phyloP scores from a whole-genome alignment of 2,329 filamentous ascomycete species.

The Pseudocercospora fijiensis region DNA sequence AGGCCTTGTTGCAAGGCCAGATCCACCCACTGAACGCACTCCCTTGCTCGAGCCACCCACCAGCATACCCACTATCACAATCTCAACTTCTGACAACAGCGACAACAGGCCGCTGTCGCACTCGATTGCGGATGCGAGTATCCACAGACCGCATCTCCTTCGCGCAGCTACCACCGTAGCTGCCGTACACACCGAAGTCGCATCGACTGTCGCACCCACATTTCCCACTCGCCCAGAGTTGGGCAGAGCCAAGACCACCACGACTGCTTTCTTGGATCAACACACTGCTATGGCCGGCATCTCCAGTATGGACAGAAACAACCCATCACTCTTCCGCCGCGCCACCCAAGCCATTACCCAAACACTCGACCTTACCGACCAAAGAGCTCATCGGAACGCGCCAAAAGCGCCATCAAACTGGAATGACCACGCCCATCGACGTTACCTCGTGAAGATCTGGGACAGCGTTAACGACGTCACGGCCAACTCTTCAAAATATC shows the following conservation, averaged over 20 bases:
- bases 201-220: constrained; percentile 2
- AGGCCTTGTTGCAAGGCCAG: background rate
- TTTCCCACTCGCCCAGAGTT: background rate
- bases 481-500: constrained; percentile 18
- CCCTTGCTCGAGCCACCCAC: background rate
- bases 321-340: constrained; percentile 26
- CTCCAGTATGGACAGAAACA: constrained; percentile 7
- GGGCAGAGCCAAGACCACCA: constrained; percentile 4
- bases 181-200: background rate
- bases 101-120: constrained; percentile 22
- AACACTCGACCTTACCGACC: constrained; percentile 27
- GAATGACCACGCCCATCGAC: constrained; percentile 28
- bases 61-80: background rate
- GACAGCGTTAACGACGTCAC: constrained; percentile 27
- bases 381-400: constrained; percentile 24
- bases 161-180: constrained; percentile 7
- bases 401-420: constrained; percentile 30
- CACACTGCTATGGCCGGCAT: constrained; percentile 5
- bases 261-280: background rate
- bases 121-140: constrained; percentile 16
- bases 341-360: constrained; percentile 22
- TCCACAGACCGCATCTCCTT: background rate
- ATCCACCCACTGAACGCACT: background rate
- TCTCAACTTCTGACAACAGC: constrained; percentile 17
- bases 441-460: constrained; percentile 29